Base-by-base conservation (phyloP, 2,329 filamentous ascomycete genomes). In the Sarocladium kiliense region DNA sequence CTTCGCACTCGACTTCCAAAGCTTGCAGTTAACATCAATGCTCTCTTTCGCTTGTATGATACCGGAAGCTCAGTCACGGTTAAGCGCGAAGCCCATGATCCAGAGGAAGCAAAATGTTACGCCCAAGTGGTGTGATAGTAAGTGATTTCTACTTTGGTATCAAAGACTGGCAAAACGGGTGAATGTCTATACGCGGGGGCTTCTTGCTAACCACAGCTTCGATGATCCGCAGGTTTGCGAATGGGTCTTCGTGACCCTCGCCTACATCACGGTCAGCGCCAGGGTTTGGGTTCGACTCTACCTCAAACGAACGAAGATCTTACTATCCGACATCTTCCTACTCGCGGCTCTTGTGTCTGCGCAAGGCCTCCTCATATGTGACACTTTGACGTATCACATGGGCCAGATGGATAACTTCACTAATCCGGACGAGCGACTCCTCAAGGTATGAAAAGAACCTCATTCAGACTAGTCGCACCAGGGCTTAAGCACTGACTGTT, bases 191-290 rank as follows among this genome's bases (percentile, higher is more conserved):
- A 41, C n/a, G 5, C 18, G 7, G 18, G 18, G 18, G 7, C 7
- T 19, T 6, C 7, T 7, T 16, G 37, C 18, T 16, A 41, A 32
- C 30, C 14, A 41, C n/a, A 6, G 6, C 7, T 41, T 18, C 5
- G 7, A 41, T 26, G 5, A 11, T 18, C 25, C 26, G 6, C 14
- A 25, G 26, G 19, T 39, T 16, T 30, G 21, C n/a, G 45, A 36
- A 25, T 53, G 45, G n/a, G 39, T 47, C 11, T 32, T 49, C 37
- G n/a, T 41, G 37, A n/a, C 37, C 37, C 37, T 41, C 37, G 37
- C 37, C 14, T 45, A 34, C 53, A 14, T 44, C 50, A 26, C 26
- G 14, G 37, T 41, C n/a, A 16, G 37, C 7, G 37, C 37, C 14
- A 41, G 37, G 37, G 7, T 41, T 19, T 41, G 37, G 37, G 37